These are phyloP conservation scores for Penicillium longicatenatum DNA, from an alignment of 495 filamentous ascomycete species.

Conservation along the genomic window DNA sequence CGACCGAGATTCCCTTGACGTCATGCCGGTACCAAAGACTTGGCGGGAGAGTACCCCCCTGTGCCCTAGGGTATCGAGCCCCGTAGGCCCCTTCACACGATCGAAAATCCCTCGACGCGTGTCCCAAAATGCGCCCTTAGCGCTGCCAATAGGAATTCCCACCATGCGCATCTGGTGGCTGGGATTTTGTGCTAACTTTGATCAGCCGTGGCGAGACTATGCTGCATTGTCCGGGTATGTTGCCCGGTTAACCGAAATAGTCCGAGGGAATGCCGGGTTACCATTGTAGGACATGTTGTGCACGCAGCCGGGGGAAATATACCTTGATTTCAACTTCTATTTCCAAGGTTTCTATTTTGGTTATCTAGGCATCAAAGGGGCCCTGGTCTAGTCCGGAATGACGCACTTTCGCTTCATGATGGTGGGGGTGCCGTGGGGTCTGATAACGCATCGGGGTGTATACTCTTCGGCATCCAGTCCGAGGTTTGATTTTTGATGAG, in stretches of 20 bases:
- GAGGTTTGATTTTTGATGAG: not conserved
- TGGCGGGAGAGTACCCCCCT: not conserved
- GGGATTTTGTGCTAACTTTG: constrained; percentile 2
- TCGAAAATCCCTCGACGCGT: constrained; percentile 9
- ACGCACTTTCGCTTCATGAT: not conserved
- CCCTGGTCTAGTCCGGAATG: not conserved
- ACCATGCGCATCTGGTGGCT: constrained; percentile 1
- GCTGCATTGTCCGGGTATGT: constrained; percentile 2
- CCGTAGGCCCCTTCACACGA: not conserved
- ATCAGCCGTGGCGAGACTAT: not conserved
- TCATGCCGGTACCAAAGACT: constrained; percentile 3
- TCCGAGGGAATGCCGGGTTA: constrained; percentile 14
- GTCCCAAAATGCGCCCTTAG: not conserved
- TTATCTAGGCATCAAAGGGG: not conserved
- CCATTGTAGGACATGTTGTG: not conserved
- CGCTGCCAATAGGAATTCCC: constrained; percentile 7
- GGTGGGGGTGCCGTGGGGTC: constrained; percentile 6
- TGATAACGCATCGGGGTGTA: not conserved
- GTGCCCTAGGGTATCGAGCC: not conserved
- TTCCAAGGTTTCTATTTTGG: not conserved
- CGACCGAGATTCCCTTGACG: not conserved
- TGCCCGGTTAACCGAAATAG: constrained; percentile 10
- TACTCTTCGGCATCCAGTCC: not conserved
- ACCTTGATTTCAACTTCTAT: not conserved
- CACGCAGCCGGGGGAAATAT: not conserved